Conservation (phyloP, 495 filamentous ascomycete genomes). For the Hypoxylon rickii region DNA sequence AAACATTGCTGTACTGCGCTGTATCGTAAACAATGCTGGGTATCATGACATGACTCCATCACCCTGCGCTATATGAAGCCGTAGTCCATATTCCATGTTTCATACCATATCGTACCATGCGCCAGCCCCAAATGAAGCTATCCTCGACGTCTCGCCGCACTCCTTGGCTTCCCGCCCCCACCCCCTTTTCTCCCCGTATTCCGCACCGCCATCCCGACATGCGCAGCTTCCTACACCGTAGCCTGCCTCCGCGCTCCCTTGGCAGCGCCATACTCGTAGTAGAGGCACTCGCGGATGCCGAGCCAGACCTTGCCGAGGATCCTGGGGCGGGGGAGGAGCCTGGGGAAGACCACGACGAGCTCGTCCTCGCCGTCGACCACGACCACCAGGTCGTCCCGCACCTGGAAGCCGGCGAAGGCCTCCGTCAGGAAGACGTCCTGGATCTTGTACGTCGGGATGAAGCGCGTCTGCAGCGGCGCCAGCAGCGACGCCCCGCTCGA, state of each 20-base stretch:
- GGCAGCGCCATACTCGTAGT: constrained; percentile 60
- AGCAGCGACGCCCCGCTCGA: constrained; percentile 69
- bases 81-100: neutral
- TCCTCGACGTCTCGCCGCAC: no score
- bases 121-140: constrained; percentile 3
- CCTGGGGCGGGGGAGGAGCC: constrained; percentile 67
- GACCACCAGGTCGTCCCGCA: constrained; percentile 85
- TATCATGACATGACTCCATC: constrained; percentile 31
- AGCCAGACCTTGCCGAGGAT: constrained; percentile 88
- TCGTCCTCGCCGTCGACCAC: constrained; percentile 89
- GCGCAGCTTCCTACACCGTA: no score
- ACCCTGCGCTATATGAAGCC: neutral
- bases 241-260: constrained; percentile 3
- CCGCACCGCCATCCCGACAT: no score
- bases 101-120: neutral
- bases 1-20: constrained; percentile 5
- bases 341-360: constrained; percentile 91
- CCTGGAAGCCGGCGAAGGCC: constrained; percentile 91
- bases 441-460: constrained; percentile 91
- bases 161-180: no score
- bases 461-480: constrained; percentile 65
- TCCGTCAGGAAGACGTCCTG: constrained; percentile 94
- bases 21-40: constrained; percentile 7
- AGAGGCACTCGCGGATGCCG: constrained; percentile 74
- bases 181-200: no score